These are phyloP conservation scores for Aureobasidium sp. DNA, from an alignment of 2,329 filamentous ascomycete genomes.

Conservation along the genomic window DNA sequence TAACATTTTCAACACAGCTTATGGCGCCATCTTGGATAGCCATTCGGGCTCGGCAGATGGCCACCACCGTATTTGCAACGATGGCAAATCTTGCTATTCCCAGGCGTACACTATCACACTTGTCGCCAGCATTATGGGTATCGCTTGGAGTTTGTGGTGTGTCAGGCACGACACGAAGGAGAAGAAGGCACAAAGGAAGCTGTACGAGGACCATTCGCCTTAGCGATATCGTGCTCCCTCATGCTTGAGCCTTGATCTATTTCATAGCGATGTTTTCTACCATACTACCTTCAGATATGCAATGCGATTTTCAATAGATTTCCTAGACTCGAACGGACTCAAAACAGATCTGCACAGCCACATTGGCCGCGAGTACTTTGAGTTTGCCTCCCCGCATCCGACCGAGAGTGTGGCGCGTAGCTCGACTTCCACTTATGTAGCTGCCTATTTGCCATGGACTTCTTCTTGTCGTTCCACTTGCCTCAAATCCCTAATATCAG, in stretches of 20 bases:
- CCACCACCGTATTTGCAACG: conserved; percentile 60
- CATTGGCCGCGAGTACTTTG: background rate
- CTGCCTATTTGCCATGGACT: background rate
- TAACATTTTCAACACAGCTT: conserved; percentile 88
- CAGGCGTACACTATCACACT: conserved; percentile 76
- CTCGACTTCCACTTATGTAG: background rate
- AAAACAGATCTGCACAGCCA: background rate
- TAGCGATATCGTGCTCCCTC: background rate
- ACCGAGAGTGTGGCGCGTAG: background rate
- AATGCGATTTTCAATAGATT: background rate
- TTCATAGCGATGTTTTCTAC: background rate
- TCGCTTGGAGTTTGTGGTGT: conserved; percentile 62
- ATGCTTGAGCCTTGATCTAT: background rate
- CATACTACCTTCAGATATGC: background rate
- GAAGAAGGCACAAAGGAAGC: conserved; percentile 14
- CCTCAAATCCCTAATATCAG: background rate
- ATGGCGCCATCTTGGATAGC: conserved; percentile 73
- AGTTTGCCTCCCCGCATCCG: conserved; percentile 4
- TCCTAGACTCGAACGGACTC: background rate
- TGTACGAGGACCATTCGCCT: conserved; percentile 14
- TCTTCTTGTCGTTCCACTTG: background rate
- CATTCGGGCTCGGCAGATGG: conserved; percentile 53
- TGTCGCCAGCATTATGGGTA: conserved; percentile 59
- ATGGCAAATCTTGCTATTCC: conserved; percentile 74
- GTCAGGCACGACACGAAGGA: conserved; percentile 53